phyloP scores from a whole-genome alignment of 106 monocot genomes.

The Iris macrosiphon region DNA sequence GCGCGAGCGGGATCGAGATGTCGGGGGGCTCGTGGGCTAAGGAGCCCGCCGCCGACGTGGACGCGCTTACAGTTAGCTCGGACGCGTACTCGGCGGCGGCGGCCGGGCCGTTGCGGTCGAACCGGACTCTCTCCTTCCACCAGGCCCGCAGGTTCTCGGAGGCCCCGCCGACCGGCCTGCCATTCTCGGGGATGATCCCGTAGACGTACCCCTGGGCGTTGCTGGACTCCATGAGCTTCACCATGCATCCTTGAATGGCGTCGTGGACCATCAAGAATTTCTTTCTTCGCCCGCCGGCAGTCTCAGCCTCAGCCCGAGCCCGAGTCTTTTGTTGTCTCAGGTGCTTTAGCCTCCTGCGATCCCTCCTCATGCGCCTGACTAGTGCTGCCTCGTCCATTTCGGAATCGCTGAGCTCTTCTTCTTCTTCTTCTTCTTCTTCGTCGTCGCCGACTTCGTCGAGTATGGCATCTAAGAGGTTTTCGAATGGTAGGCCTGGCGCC shows the following conservation, averaged over 20 bases:
- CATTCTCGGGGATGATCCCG: slow-evolving; percentile 16
- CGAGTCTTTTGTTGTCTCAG: too few relatives aligned
- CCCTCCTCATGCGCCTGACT: too few relatives aligned
- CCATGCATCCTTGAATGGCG: slow-evolving; percentile 12
- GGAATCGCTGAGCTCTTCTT: too few relatives aligned
- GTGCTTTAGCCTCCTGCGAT: too few relatives aligned
- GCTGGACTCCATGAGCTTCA: slow-evolving; percentile 14
- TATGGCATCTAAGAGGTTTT: too few relatives aligned
- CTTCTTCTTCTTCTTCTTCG: too few relatives aligned
- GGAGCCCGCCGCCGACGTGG: not conserved
- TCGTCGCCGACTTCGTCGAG: too few relatives aligned
- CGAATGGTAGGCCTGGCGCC: too few relatives aligned
- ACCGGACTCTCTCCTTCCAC: slow-evolving; percentile 24
- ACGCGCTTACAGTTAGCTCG: not conserved
- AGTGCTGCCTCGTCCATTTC: too few relatives aligned
- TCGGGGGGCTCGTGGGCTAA: not conserved
- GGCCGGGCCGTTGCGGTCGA: slow-evolving; percentile 13
- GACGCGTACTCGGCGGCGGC: slow-evolving; percentile 7
- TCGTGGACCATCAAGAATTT: slow-evolving; percentile 12
- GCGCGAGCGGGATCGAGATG: not conserved
- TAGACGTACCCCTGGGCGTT: slow-evolving; percentile 14
- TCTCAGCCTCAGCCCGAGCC: too few relatives aligned
- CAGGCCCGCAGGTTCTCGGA: slow-evolving; percentile 16
- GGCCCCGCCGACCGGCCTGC: slow-evolving; percentile 11
- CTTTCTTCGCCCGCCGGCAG: too few relatives aligned